Conservation (phyloP, 495 filamentous ascomycete species). For the Pyrenula massariospora region DNA sequence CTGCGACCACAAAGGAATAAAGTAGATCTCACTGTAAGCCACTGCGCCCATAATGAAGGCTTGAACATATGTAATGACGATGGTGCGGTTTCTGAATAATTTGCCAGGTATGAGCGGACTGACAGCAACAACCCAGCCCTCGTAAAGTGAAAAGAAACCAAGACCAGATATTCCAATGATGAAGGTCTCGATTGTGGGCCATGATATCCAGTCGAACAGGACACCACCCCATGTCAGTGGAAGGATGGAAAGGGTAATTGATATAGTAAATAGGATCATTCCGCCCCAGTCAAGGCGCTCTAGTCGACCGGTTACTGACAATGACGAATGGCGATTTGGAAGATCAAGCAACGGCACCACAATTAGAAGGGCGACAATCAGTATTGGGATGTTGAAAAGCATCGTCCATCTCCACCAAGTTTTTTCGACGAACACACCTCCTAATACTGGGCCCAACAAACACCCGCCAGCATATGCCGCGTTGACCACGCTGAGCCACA, state of each 20-base stretch:
- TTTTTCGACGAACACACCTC: conserved; percentile 37
- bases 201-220: conserved; percentile 36
- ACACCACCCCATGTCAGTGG: conserved; percentile 45
- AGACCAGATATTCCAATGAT: conserved; percentile 26
- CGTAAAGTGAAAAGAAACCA: conserved; percentile 30
- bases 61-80: conserved; percentile 26
- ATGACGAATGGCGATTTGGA: conserved; percentile 9
- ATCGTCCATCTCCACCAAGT: conserved; percentile 65
- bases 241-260: conserved; percentile 36
- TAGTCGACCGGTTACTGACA: conserved; percentile 6
- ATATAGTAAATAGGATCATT: conserved; percentile 30
- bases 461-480: conserved; percentile 16
- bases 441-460: conserved; percentile 25
- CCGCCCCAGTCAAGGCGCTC: conserved; percentile 28
- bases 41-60: conserved; percentile 38
- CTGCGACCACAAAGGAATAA: conserved; percentile 39
- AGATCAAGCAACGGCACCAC: conserved; percentile 10
- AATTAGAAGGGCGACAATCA: conserved; percentile 14
- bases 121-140: conserved; percentile 30
- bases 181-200: conserved; percentile 34
- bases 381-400: conserved; percentile 28
- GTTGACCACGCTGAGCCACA: conserved; percentile 18
- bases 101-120: conserved; percentile 37
- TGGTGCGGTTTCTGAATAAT: conserved; percentile 38
- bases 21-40: conserved; percentile 33